Conservation (phyloP, 495 filamentous ascomycete genomes). For the Chaetomium fimeti region DNA sequence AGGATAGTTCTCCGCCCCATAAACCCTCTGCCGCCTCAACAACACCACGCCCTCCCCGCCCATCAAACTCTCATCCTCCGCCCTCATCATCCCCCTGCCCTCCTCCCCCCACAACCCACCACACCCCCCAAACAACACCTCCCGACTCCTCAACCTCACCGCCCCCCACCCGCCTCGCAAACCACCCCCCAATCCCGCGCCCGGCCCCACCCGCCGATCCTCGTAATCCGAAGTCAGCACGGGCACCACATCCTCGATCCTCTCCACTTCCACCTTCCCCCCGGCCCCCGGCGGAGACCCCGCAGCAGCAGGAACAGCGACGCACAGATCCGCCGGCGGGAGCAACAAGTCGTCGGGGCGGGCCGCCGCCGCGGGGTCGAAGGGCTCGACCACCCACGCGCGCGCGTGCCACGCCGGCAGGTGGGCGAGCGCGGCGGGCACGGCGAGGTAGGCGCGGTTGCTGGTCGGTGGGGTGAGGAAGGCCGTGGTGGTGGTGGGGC, state of each 20-base stretch:
- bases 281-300: no score
- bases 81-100: background rate
- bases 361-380: slow-evolving; percentile 19
- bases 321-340: background rate
- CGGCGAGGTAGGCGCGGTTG: slow-evolving; percentile 24
- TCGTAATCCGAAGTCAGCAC: slow-evolving; percentile 22
- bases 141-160: slow-evolving; percentile 16
- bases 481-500: slow-evolving; percentile 4
- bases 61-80: background rate
- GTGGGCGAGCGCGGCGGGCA: slow-evolving; percentile 22
- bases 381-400: slow-evolving; percentile 30
- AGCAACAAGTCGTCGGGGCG: background rate
- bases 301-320: no score
- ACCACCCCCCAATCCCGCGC: background rate
- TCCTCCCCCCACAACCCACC: background rate
- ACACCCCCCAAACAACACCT: slow-evolving; percentile 19
- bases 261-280: background rate
- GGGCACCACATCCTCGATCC: slow-evolving; percentile 22
- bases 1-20: slow-evolving; percentile 27
- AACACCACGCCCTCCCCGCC: slow-evolving; percentile 15
- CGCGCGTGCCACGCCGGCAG: slow-evolving; percentile 18
- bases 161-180: slow-evolving; percentile 20
- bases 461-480: background rate
- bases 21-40: slow-evolving; percentile 29
- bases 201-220: slow-evolving; percentile 15